A percentile compares a stretch with the other conserved stretches of the same genome.
These are phyloP conservation scores for Astrephomene gubernaculifera DNA, from an alignment of 139 green algal species.

Conservation along the genomic window DNA sequence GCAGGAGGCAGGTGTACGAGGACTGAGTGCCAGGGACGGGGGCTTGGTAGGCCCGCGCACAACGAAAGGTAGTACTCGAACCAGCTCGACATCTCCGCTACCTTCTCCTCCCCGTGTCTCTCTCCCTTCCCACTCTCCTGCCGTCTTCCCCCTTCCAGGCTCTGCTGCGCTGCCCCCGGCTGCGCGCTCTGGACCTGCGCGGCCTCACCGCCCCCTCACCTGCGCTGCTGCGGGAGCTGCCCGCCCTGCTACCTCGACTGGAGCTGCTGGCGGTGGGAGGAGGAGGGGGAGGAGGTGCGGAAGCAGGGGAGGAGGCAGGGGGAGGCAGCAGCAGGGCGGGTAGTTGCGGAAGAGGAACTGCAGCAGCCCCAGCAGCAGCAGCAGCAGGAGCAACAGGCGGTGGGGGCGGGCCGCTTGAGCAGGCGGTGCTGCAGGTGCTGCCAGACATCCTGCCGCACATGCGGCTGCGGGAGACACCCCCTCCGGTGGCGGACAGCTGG, in stretches of 20 bases:
- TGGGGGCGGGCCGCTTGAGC: not conserved
- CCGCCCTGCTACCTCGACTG: not conserved
- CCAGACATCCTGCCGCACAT: conserved; percentile 22
- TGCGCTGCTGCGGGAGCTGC: conserved; percentile 23
- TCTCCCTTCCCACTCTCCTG: not conserved
- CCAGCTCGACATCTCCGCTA: not conserved
- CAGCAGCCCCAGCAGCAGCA: not conserved
- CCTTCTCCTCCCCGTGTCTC: not conserved
- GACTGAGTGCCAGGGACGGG: too few relatives aligned
- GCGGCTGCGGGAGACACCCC: not conserved
- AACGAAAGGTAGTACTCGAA: too few relatives aligned
- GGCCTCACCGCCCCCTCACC: not conserved
- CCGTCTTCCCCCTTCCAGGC: not conserved
- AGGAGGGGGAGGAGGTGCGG: conserved; percentile 7
- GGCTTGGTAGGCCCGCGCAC: too few relatives aligned
- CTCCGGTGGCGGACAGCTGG: conserved; percentile 11
- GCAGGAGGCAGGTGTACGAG: too few relatives aligned
- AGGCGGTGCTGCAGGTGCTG: conserved; percentile 1
- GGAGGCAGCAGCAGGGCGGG: not conserved
- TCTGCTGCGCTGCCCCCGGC: not conserved
- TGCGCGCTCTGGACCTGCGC: conserved; percentile 9
- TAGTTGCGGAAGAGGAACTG: not conserved
- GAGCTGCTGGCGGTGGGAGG: conserved; percentile 32
- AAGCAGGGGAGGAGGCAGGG: not conserved
- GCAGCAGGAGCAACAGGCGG: not conserved